These are phyloP conservation scores for Capsicum chinense DNA, from an alignment of 257 asterid species.

Conservation along the genomic window DNA sequence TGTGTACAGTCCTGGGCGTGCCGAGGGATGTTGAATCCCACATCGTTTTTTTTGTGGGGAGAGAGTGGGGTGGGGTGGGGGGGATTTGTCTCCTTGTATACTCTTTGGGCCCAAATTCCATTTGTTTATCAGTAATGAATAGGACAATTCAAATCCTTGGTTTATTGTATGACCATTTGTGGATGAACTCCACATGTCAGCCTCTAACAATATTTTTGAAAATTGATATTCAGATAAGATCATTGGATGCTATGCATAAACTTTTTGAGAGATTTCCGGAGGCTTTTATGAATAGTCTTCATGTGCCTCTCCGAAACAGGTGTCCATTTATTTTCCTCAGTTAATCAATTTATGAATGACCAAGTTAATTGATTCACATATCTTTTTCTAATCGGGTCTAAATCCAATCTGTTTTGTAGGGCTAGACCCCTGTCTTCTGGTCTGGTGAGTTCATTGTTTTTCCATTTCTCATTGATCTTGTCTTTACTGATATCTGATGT, in stretches of 20 bases:
- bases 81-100: too few species aligned
- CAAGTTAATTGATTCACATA: slow-evolving; percentile 18
- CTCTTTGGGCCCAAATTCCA: neutral
- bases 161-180: neutral
- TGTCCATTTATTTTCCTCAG: slow-evolving; percentile 31
- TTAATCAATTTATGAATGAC: neutral
- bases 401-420: slow-evolving; percentile 61
- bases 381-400: slow-evolving; percentile 26
- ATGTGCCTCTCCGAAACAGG: slow-evolving; percentile 67
- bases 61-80: too few species aligned
- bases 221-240: slow-evolving; percentile 78
- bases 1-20: neutral
- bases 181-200: slow-evolving; percentile 18
- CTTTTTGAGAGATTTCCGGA: slow-evolving; percentile 90
- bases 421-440: slow-evolving; percentile 57
- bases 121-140: neutral
- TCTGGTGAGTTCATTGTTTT: slow-evolving; percentile 60
- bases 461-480: slow-evolving; percentile 10
- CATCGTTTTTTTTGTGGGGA: neutral
- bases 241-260: slow-evolving; percentile 90
- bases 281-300: slow-evolving; percentile 90
- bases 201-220: slow-evolving; percentile 26
- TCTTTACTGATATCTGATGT: slow-evolving; percentile 9
- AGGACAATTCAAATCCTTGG: slow-evolving; percentile 19
- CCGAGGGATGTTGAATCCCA: neutral